Conservation (phyloP, 1,284 basidiomycete species). For the Neonothopanus nambi region DNA sequence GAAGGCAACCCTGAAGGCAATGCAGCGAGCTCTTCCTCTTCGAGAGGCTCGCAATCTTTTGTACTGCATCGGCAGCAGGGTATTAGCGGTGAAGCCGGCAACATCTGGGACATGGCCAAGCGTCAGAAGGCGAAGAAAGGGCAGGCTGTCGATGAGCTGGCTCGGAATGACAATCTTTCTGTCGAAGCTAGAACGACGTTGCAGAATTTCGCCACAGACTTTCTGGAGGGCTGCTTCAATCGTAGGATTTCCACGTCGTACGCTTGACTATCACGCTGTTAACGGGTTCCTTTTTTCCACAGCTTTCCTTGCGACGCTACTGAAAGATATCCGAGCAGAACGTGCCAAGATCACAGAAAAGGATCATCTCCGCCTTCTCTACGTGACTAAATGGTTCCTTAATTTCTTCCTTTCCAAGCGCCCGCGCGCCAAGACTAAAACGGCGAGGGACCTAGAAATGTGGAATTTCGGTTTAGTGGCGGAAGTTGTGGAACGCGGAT, state of each 20-base stretch:
- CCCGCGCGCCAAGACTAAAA: conserved; percentile 27
- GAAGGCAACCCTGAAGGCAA: no score
- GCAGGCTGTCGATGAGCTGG: conserved; percentile 74
- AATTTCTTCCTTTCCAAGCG: conserved; percentile 79
- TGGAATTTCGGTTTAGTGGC: conserved; percentile 79
- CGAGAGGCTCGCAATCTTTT: conserved; percentile 45
- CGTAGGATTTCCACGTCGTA: conserved; percentile 49
- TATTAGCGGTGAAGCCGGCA: conserved; percentile 71
- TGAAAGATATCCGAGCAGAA: conserved; percentile 92
- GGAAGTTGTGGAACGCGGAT: conserved; percentile 81
- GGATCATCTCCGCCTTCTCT: conserved; percentile 84
- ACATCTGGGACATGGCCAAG: conserved; percentile 80
- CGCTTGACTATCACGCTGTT: conserved; percentile 1
- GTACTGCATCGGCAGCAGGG: conserved; percentile 86
- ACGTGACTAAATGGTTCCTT: conserved; percentile 85
- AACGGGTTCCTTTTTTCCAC: conserved; percentile 8
- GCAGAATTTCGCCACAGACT: conserved; percentile 67
- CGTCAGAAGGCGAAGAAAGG: conserved; percentile 60
- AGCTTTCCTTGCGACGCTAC: conserved; percentile 83
- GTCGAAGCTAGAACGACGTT: conserved; percentile 70
- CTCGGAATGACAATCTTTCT: conserved; percentile 70
- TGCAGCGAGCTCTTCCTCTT: conserved; percentile 30
- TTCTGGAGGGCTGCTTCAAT: conserved; percentile 85
- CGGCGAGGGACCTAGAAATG: conserved; percentile 29
- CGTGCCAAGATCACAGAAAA: conserved; percentile 87